A percentile compares a stretch with the other conserved stretches of the same genome.
These are phyloP conservation scores for Huntiella bhutanensis DNA, from an alignment of 2,329 filamentous ascomycete species.

Conservation along the genomic window DNA sequence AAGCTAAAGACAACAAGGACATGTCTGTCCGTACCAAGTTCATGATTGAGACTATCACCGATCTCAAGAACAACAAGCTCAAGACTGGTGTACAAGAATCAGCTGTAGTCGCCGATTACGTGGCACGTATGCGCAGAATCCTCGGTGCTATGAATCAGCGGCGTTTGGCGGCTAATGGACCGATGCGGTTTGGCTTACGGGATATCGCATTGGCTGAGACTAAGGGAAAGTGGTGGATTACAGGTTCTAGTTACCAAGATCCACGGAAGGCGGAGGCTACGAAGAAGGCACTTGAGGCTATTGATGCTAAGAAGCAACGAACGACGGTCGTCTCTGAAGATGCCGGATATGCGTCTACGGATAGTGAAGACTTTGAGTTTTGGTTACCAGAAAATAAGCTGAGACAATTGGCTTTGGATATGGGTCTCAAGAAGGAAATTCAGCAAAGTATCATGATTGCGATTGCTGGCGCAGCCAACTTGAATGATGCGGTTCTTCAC, in stretches of 20 bases:
- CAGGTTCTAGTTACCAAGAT: slow-evolving; percentile 69
- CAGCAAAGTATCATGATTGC: slow-evolving; percentile 84
- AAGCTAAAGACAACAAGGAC: slow-evolving; percentile 47
- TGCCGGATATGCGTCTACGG: slow-evolving; percentile 17
- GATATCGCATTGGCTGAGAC: slow-evolving; percentile 73
- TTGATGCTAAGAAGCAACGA: not conserved
- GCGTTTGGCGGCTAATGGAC: slow-evolving; percentile 55
- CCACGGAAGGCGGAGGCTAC: slow-evolving; percentile 14
- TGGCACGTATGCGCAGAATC: slow-evolving; percentile 72
- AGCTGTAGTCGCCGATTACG: slow-evolving; percentile 59
- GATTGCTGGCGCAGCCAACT: slow-evolving; percentile 70
- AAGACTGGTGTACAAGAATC: slow-evolving; percentile 57
- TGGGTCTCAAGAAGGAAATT: slow-evolving; percentile 73
- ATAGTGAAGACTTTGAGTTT: slow-evolving; percentile 29
- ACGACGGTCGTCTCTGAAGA: not conserved
- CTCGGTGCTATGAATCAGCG: slow-evolving; percentile 53
- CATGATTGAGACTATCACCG: slow-evolving; percentile 92
- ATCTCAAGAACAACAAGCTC: slow-evolving; percentile 83
- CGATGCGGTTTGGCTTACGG: slow-evolving; percentile 59
- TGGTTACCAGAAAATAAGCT: slow-evolving; percentile 42
- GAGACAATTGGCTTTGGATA: slow-evolving; percentile 52
- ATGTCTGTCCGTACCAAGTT: slow-evolving; percentile 82
- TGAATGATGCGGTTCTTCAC: slow-evolving; percentile 63
- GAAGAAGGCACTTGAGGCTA: not conserved
- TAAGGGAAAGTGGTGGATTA: slow-evolving; percentile 95